phyloP scores from a whole-genome alignment of 306 rosid species.

The Quercus engelmannii region DNA sequence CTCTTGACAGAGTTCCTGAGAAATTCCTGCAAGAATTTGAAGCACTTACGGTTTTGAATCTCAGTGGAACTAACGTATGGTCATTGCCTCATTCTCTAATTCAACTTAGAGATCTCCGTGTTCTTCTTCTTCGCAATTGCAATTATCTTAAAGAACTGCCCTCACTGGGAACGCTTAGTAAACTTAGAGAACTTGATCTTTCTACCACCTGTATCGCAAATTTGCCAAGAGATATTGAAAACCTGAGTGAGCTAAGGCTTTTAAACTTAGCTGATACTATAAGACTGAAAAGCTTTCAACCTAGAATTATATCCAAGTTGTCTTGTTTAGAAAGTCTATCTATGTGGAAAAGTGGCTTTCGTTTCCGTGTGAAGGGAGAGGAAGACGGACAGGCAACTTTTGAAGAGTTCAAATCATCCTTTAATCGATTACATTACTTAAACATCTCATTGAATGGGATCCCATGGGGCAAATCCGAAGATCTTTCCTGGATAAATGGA shows the following conservation, averaged over 20 bases:
- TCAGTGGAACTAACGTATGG: neutral
- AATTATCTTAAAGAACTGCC: neutral
- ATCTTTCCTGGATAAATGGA: neutral
- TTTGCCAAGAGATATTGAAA: constrained; percentile 6
- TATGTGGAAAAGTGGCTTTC: neutral
- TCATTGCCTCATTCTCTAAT: constrained; percentile 20
- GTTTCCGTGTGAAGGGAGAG: neutral
- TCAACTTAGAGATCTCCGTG: constrained; percentile 15
- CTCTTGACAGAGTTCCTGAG: neutral
- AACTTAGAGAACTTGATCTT: constrained; percentile 19
- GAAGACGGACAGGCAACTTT: constrained; percentile 6
- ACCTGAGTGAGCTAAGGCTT: neutral
- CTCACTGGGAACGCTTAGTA: neutral
- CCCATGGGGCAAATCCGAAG: neutral
- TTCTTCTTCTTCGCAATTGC: constrained; percentile 8
- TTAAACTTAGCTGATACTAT: neutral
- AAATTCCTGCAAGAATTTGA: neutral
- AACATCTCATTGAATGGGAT: neutral
- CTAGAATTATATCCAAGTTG: constrained; percentile 5
- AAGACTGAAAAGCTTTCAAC: neutral
- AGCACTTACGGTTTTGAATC: constrained; percentile 5
- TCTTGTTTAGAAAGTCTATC: constrained; percentile 13
- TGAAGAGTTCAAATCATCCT: constrained; percentile 10
- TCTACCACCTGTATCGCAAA: neutral
- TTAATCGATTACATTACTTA: neutral